These are phyloP conservation scores for Plantago elongata DNA, from an alignment of 257 asterid genomes.

Conservation along the genomic window DNA sequence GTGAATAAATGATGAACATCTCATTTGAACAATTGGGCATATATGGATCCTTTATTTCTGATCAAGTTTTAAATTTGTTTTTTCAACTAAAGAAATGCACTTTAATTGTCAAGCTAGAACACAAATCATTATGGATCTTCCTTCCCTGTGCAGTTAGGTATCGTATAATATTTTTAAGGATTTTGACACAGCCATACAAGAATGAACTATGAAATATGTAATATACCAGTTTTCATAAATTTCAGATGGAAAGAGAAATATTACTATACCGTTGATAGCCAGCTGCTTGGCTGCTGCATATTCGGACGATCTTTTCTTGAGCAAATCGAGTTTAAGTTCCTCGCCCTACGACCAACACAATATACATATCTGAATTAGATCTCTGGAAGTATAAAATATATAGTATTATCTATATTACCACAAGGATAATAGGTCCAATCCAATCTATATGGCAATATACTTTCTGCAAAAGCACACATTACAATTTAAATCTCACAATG, in stretches of 20 bases:
- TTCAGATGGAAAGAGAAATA: not conserved
- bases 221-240: too few species aligned
- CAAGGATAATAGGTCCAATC: too few species aligned
- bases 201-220: not conserved
- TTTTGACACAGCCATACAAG: not conserved
- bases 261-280: conserved; percentile 58
- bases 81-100: too few species aligned
- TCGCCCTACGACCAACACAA: conserved; percentile 33
- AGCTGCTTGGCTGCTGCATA: conserved; percentile 80
- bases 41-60: too few species aligned
- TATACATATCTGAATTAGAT: conserved; percentile 10
- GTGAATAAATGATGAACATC: too few species aligned
- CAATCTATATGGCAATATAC: too few species aligned
- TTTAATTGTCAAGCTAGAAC: too few species aligned
- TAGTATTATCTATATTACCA: not conserved
- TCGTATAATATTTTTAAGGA: not conserved
- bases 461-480: not conserved
- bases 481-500: conserved; percentile 44
- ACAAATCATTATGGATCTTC: too few species aligned
- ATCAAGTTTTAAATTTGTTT: too few species aligned
- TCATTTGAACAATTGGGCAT: too few species aligned
- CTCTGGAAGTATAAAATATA: not conserved
- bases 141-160: not conserved
- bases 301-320: conserved; percentile 60
- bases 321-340: conserved; percentile 68